phyloP scores from a whole-genome alignment of 306 rosid genomes.

The Sicyos baderoa region DNA sequence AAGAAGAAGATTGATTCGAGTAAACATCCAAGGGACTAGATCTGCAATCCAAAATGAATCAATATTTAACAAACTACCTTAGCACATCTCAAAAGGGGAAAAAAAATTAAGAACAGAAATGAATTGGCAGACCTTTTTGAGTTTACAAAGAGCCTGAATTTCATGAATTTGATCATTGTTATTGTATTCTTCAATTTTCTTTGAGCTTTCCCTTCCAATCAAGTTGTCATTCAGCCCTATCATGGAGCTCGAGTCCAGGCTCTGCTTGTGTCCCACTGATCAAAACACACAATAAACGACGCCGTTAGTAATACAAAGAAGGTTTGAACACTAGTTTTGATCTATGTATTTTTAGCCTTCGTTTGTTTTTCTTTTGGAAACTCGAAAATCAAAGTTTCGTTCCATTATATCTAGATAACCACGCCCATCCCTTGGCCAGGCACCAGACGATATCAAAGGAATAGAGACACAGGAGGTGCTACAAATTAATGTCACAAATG shows the following conservation, averaged over 20 bases:
- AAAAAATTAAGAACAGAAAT: neutral
- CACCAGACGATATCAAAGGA: no score
- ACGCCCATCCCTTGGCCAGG: no score
- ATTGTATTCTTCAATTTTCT: conserved; percentile 34
- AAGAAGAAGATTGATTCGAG: neutral
- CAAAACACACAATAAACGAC: neutral
- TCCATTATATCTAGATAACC: no score
- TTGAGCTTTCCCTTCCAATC: conserved; percentile 28
- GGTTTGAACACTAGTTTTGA: neutral
- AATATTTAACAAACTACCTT: neutral
- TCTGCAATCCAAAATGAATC: neutral
- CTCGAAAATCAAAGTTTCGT: no score
- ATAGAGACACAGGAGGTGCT: no score
- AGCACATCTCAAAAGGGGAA: neutral
- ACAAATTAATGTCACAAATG: no score
- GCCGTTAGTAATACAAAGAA: neutral
- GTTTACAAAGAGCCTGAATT: conserved; percentile 29
- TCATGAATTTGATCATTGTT: conserved; percentile 21
- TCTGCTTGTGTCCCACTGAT: conserved; percentile 61
- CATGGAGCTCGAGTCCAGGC: conserved; percentile 35
- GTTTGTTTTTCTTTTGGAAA: neutral
- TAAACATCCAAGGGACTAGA: neutral
- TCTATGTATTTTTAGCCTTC: neutral
- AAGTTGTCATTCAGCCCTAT: conserved; percentile 36
- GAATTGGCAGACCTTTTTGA: conserved; percentile 34